Evolutionary conservation across 2,329 filamentous ascomycete species (phyloP).

Genomic region (Trichoderma sp.): DNA sequence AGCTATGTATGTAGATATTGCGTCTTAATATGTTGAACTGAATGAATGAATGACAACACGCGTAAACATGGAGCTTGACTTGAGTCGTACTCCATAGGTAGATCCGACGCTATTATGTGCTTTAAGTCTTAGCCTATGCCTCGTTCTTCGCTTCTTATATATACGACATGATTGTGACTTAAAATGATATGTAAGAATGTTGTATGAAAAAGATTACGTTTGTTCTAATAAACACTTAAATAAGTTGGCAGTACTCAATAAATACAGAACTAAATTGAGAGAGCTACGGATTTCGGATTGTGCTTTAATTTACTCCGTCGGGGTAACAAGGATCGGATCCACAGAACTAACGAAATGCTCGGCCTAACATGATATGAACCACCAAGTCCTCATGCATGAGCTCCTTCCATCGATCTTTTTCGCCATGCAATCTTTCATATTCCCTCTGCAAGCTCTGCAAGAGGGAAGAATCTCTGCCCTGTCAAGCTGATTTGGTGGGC

Average conservation of each 20-base stretch:
- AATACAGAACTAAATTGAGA: neutral
- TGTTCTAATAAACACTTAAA: neutral
- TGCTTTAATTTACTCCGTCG: neutral
- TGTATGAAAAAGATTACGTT: neutral
- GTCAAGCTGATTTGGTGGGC: neutral
- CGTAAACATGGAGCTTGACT: neutral
- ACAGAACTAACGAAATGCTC: neutral
- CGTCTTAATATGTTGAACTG: too few relatives aligned
- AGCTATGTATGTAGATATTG: too few relatives aligned
- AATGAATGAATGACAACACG: neutral
- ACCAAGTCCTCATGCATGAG: neutral
- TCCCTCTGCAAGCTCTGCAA: neutral
- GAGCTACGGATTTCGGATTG: slow-evolving; percentile 10
- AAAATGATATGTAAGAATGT: neutral
- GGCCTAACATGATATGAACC: neutral
- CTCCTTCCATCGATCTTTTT: neutral
- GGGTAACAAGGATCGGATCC: neutral
- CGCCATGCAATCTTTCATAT: neutral
- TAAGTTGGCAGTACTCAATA: neutral
- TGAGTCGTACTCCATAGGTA: neutral
- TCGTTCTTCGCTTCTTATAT: neutral
- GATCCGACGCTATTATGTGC: neutral
- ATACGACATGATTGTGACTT: neutral
- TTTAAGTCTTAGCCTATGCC: neutral
- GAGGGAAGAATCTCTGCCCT: neutral